Evolutionary conservation across 139 green algal species (phyloP), one percentile per base, ranked within the genome.

Genomic region (Asterochloris sp.): DNA sequence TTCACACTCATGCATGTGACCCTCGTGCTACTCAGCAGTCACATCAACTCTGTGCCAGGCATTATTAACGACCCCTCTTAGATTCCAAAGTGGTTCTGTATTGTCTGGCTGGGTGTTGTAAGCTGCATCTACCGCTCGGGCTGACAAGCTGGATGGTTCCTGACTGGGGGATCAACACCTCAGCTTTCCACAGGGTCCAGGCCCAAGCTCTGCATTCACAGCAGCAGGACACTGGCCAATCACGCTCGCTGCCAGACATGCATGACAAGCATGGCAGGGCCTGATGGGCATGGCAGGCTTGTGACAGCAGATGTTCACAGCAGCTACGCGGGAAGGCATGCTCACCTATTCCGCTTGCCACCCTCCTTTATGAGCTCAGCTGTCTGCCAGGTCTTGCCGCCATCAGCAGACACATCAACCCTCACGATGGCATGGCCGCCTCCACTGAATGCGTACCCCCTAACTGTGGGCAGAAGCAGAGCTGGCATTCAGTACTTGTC

Each of bases 101-200:
- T 28, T 79, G 73, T 98, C 93, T 12, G 94, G 94, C 86, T 98
- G 91, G 29, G 79, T 92, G 83, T 96, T 97, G 88, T 93, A 97
- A 19, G 85, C 86, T 21, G 88, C 82, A 60, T 98, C 94, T 0
- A 91, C 88, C 0, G 94, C 94, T 79, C 92, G 91, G n/a, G 83
- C 77, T 86, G 0, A 85, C 73, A 27, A 97, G 77, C 76, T 92
- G 27, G n/a, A 96, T 21, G 29, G 79, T 64, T 1, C 89, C 88
- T 29, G 76, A 67, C 47, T 88, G 73, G 16, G 92, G 92, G 61
- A 96, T 26, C 38, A 83, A 85, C 16, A 96, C 27, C 13, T 78
- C 85, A 10, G 79, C 82, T 78, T 93, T 80, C 91, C 91, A 97
- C 66, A 95, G 82, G 13, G 89, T 92, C 94, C 94, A 97, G 0